These are phyloP conservation scores for Clarkia xantiana DNA, from an alignment of 345 rosid species.

Conservation along the genomic window DNA sequence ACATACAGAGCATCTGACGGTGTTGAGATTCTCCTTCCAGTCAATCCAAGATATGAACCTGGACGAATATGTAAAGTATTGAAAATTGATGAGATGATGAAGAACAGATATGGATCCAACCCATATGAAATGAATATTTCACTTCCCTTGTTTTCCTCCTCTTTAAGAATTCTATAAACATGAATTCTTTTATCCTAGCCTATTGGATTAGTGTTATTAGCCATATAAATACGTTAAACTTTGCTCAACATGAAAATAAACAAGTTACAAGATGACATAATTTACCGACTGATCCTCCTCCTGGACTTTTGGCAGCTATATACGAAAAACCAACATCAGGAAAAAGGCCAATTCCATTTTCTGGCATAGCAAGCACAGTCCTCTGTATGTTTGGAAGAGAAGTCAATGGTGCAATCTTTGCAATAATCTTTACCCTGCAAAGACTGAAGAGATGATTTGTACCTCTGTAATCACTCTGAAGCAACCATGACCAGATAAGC, in stretches of 20 bases:
- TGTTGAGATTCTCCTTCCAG: conserved; percentile 72
- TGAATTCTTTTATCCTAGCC: too few species aligned
- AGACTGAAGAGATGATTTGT: not conserved
- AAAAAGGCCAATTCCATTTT: conserved; percentile 91
- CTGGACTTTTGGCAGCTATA: conserved; percentile 82
- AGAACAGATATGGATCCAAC: too few species aligned
- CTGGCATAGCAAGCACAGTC: conserved; percentile 93
- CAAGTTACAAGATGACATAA: too few species aligned
- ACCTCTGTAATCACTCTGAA: conserved; percentile 88
- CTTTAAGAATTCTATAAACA: too few species aligned
- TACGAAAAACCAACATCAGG: conserved; percentile 95
- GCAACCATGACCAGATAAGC: conserved; percentile 86
- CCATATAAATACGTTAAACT: too few species aligned
- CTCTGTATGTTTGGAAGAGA: conserved; percentile 16
- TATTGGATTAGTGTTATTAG: too few species aligned
- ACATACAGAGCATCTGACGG: conserved; percentile 76
- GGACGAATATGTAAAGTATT: conserved; percentile 9
- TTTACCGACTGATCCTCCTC: conserved; percentile 84
- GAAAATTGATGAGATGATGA: not conserved
- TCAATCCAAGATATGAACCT: conserved; percentile 91
- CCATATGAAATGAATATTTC: too few species aligned
- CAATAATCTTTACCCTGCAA: not conserved
- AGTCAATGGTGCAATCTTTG: not conserved
- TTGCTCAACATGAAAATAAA: too few species aligned
- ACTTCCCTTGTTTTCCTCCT: too few species aligned